Evolutionary conservation across 208 protist genomes (phyloP).

Genomic region (Acanthamoeba pearcei): DNA sequence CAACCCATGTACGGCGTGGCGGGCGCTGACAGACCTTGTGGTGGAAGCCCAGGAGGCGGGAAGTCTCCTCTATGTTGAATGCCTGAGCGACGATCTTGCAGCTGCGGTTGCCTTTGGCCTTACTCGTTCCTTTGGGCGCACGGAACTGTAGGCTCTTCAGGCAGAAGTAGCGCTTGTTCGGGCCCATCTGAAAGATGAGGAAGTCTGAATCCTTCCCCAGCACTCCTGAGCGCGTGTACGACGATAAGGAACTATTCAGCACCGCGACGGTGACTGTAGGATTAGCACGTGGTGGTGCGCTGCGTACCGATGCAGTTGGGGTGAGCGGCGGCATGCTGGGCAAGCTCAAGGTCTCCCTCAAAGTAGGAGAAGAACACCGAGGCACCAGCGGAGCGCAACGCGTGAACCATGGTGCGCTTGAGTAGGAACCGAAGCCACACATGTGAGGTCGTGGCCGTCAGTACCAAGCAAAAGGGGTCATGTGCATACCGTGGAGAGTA

Average conservation of each 20-base stretch:
- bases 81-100: neutral
- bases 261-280: neutral
- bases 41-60: neutral
- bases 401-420: neutral
- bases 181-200: slow-evolving; percentile 1
- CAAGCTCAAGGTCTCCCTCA: slow-evolving; percentile 1
- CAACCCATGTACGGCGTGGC: neutral
- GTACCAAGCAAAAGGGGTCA: too few species aligned
- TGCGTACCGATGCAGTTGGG: neutral
- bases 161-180: neutral
- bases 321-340: slow-evolving; percentile 7
- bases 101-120: neutral
- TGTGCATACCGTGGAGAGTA: neutral
- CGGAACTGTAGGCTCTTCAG: slow-evolving; percentile 29
- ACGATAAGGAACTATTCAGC: neutral
- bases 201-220: slow-evolving; percentile 41
- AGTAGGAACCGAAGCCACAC: too few species aligned
- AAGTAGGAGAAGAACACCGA: neutral
- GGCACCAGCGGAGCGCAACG: neutral
- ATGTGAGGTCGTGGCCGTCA: too few species aligned
- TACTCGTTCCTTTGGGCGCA: neutral
- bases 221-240: neutral
- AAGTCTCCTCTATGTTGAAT: neutral
- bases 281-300: neutral
- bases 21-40: neutral